phyloP scores from a whole-genome alignment of 2,329 filamentous ascomycete species.

The Aspergillus fumigatus region DNA sequence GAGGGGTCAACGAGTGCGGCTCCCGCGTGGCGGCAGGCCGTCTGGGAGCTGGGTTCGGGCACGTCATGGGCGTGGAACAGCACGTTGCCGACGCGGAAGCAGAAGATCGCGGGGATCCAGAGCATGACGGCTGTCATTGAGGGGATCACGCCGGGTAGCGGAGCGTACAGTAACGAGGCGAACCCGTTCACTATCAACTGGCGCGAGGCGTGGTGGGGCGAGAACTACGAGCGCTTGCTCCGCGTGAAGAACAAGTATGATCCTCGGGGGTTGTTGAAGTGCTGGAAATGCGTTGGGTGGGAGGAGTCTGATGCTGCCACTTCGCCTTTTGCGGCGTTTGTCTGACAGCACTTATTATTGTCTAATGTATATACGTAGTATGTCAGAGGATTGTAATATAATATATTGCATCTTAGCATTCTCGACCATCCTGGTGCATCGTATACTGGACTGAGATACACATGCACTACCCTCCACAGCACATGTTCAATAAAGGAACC shows the following conservation, averaged over 20 bases:
- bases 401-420: too few relatives aligned
- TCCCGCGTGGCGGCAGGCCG: slow-evolving; percentile 16
- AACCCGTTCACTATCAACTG: slow-evolving; percentile 16
- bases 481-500: not conserved
- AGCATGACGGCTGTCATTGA: slow-evolving; percentile 11
- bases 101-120: slow-evolving; percentile 9
- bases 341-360: too few relatives aligned
- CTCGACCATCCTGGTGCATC: too few relatives aligned
- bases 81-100: slow-evolving; percentile 8
- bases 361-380: too few relatives aligned
- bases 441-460: too few relatives aligned
- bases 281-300: slow-evolving; percentile 18
- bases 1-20: slow-evolving; percentile 12
- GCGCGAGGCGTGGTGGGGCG: slow-evolving; percentile 17
- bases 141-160: slow-evolving; percentile 12
- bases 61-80: slow-evolving; percentile 14
- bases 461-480: not conserved
- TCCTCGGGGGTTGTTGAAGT: slow-evolving; percentile 11
- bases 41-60: slow-evolving; percentile 14
- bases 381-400: too few relatives aligned
- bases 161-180: slow-evolving; percentile 17
- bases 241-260: slow-evolving; percentile 19
- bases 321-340: slow-evolving; percentile 9
- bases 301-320: slow-evolving; percentile 7
- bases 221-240: slow-evolving; percentile 16